A percentile compares a stretch with the other conserved stretches of the same genome.
These are phyloP conservation scores for Blastosporella zonata DNA, from an alignment of 1,284 basidiomycete genomes.

Conservation along the genomic window DNA sequence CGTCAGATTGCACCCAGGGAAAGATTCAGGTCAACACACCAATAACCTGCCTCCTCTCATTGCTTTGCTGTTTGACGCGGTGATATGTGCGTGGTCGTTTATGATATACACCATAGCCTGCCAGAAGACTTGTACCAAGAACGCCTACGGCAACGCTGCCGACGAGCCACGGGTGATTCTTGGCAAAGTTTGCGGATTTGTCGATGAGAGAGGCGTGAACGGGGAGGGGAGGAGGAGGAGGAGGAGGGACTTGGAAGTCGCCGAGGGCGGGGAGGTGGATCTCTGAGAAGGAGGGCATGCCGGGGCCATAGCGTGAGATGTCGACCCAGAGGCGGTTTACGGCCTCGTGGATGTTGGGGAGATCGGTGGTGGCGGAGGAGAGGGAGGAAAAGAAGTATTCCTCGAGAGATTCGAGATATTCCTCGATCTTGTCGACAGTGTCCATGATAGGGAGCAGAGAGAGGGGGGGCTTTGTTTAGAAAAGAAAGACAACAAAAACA, in stretches of 20 bases:
- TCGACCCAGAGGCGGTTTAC: slow-evolving; percentile 73
- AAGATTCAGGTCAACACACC: slow-evolving; percentile 43
- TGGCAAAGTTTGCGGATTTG: slow-evolving; percentile 48
- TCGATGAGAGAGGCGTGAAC: slow-evolving; percentile 43
- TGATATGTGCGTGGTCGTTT: slow-evolving; percentile 22
- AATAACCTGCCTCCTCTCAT: slow-evolving; percentile 64
- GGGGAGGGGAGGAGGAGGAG: slow-evolving; percentile 55
- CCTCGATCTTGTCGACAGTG: slow-evolving; percentile 66
- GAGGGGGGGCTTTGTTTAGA: no score
- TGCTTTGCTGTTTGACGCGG: slow-evolving; percentile 33
- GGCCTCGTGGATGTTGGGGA: slow-evolving; percentile 61
- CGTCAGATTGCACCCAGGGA: slow-evolving; percentile 9
- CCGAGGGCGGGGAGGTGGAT: slow-evolving; percentile 64
- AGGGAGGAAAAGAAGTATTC: slow-evolving; percentile 58
- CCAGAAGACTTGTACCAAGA: slow-evolving; percentile 57
- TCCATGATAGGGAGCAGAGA: slow-evolving; percentile 24
- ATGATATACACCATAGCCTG: slow-evolving; percentile 45
- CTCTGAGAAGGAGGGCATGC: slow-evolving; percentile 61
- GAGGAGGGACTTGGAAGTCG: slow-evolving; percentile 66
- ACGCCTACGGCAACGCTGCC: slow-evolving; percentile 51
- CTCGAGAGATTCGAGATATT: slow-evolving; percentile 67
- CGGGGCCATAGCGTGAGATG: slow-evolving; percentile 74
- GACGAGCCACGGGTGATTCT: slow-evolving; percentile 56
- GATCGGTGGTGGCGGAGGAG: slow-evolving; percentile 53
- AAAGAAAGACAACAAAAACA: slow-evolving; percentile 15